Base-by-base conservation (phyloP, 129 eudicot genomes). In the Helianthus annuus region DNA sequence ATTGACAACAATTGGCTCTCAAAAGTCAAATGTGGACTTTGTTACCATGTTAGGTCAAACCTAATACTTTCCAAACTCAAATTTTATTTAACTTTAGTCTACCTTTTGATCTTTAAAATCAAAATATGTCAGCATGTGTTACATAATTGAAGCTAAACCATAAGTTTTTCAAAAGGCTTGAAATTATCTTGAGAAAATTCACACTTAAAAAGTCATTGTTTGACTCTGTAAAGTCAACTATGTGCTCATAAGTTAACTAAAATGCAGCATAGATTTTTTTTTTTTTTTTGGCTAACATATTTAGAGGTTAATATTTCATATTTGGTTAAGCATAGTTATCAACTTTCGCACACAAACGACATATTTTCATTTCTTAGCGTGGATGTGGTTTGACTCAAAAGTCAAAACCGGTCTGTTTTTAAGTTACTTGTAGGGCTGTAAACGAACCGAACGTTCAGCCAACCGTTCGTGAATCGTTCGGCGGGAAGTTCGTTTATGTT, bases 331-430 rank as follows among this genome's bases (percentile, higher is more conserved):
- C 15, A 27, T 24, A 27, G 9, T 59, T 29, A 59, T 29, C 17
- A 59, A 6, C 4, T 11, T 13, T 13, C 46, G 5, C 2, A 1
- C 45, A 32, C 66, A 32, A 32, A 13, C 45, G 19, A 6, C 48
- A 38, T 38, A 62, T 62, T 62, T 62, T 63, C 68, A 63, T 14
- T 63, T 61, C 22, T 61, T 63, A n/a, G 48, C 48, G 42, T 64
- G 69, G 68, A 64, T 13, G 36, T 15, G 19, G 24, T n/a, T 65
- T 64, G 63, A 63, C 70, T 48, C 4, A 49, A 38, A 49, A 63
- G 42, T 38, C 14, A 40, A 70, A 55, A 11, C 3, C 3, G 64
- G 52, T 10, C 34, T n/a, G 1, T 0, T 62, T 68, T 9, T 10
- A 27, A 45, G 4, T 73, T n/a, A n/a, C n/a, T n/a, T n/a, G n/a